Base-by-base conservation (phyloP, 2,329 filamentous ascomycete genomes). In the Pochonia chlamydosporia region DNA sequence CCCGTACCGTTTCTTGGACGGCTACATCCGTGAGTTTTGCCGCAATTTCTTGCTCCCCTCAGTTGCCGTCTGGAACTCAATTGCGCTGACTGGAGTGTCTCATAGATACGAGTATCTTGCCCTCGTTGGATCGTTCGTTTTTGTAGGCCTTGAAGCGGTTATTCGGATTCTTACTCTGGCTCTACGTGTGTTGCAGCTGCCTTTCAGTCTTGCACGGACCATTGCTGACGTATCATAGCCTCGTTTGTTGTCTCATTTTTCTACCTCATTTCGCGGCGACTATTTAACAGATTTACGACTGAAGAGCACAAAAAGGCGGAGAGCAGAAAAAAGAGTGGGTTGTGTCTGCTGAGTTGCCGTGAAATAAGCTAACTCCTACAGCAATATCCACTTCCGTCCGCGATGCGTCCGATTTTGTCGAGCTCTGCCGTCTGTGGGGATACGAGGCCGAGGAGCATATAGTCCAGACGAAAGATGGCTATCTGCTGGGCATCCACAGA, bases 381-480 rank as follows among this genome's bases (percentile, higher is more conserved):
- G 81, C 79, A 33, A 76, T 89, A 47, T 89, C 88, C 33, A 78
- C 72, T n/a, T 82, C 84, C 8, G 84, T 99, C 49, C 85, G 89
- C 47, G 85, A 93, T 61, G 89, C 92, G 4, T 81, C 87, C 51
- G 93, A 97, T 62, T 97, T 99, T 64, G 82, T 89, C 40, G 92
- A 97, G 61, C 79, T 99, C n/a, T 97, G 92, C 67, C 85, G 84
- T 33, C 71, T 96, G 11, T 96, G 85, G 66, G 92, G 91, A 40
- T 97, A 96, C 67, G 86, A 89, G 57, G 89, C 92, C 5, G 93
- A 99, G 65, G 93, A 99, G 68, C 93, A 99, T 64, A 85, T 99
- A 43, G 87, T 95, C 10, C 91, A 96, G 67, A 99, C 93, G 2
- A 84, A 82, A 52, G 93, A 99, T 72, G 93, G 93, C 14, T 99